phyloP scores from a whole-genome alignment of 1,139 yeast species.

The Zygosaccharomyces sapae region DNA sequence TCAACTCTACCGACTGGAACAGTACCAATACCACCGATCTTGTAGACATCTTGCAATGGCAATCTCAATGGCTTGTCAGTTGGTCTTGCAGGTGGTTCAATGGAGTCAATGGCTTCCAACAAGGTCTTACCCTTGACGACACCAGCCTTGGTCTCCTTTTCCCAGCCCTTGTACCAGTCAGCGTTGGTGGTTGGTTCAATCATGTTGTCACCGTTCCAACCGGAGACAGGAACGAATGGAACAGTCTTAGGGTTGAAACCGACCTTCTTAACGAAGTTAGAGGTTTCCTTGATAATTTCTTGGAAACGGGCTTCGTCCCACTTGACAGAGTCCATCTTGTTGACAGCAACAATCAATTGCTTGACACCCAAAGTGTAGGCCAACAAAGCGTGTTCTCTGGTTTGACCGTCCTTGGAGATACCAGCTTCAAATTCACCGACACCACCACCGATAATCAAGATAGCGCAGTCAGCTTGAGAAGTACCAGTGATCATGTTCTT shows the following conservation, averaged over 20 bases:
- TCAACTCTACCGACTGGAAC: constrained; percentile 95
- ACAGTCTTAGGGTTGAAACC: constrained; percentile 91
- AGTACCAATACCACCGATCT: constrained; percentile 90
- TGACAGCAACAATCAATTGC: constrained; percentile 83
- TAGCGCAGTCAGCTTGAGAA: constrained; percentile 96
- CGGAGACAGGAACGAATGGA: constrained; percentile 89
- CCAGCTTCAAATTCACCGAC: constrained; percentile 99
- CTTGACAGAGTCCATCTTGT: constrained; percentile 91
- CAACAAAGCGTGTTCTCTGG: constrained; percentile 95
- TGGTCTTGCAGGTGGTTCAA: constrained; percentile 83
- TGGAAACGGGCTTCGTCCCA: constrained; percentile 79
- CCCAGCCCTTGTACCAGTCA: constrained; percentile 92
- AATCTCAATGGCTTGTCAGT: constrained; percentile 88
- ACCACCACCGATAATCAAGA: constrained; percentile 94
- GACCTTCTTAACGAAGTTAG: constrained; percentile 88
- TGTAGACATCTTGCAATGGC: constrained; percentile 89
- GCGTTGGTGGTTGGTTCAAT: constrained; percentile 77
- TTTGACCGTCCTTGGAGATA: constrained; percentile 98
- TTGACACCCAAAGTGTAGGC: constrained; percentile 98
- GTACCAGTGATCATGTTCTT: constrained; percentile 93
- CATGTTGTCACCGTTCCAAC: constrained; percentile 96
- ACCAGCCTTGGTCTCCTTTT: constrained; percentile 79
- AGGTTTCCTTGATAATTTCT: constrained; percentile 78
- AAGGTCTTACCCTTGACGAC: constrained; percentile 77
- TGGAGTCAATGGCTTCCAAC: constrained; percentile 82